These are phyloP conservation scores for Carex myosuroides DNA, from an alignment of 176 grass and related monocot genomes.

Conservation along the genomic window DNA sequence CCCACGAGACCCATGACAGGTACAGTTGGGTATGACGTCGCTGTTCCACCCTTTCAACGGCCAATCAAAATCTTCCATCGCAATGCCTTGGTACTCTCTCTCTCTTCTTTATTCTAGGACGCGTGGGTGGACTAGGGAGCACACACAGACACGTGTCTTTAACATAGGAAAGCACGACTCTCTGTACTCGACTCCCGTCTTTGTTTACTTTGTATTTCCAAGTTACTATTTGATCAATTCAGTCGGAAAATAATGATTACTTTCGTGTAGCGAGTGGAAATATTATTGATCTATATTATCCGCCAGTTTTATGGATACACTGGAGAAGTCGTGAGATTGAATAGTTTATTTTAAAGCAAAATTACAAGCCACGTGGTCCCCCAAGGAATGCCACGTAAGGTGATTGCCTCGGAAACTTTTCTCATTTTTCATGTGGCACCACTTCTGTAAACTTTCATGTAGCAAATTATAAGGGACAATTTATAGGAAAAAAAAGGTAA, in stretches of 20 bases:
- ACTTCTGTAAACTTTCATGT: not conserved
- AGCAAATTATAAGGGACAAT: not conserved
- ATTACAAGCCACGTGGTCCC: not conserved
- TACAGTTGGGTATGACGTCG: constrained; percentile 22
- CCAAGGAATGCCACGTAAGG: not conserved
- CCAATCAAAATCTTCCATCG: constrained; percentile 18
- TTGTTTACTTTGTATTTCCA: not conserved
- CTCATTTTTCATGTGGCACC: not conserved
- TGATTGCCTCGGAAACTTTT: not conserved
- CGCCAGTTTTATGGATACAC: not conserved
- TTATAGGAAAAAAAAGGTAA: too few species aligned
- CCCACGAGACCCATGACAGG: not conserved
- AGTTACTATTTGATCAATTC: not conserved
- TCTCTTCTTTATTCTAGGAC: constrained; percentile 7
- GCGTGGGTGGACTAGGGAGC: not conserved
- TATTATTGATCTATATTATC: not conserved
- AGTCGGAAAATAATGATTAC: not conserved
- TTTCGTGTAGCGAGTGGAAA: not conserved
- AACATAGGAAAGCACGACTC: not conserved
- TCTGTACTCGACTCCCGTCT: not conserved
- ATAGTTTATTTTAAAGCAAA: not conserved
- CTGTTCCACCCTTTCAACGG: not conserved
- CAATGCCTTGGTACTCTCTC: not conserved
- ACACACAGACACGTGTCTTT: not conserved
- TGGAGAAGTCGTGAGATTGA: not conserved